Base-by-base conservation (phyloP, 2,329 filamentous ascomycete species). In the Zymoseptoria brevis region DNA sequence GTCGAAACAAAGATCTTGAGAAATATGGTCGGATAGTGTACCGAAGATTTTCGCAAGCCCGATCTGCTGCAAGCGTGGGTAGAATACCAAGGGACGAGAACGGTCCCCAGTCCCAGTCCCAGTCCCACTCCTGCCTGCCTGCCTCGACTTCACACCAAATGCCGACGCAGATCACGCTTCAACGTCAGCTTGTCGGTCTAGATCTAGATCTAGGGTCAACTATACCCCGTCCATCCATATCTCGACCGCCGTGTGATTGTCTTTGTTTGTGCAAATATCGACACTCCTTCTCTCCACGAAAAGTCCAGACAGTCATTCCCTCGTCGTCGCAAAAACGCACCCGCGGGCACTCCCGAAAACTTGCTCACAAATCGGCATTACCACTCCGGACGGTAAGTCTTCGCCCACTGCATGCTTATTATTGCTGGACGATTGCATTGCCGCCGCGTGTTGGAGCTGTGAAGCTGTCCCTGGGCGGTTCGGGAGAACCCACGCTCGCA, bases 351-450 rank as follows among this genome's bases (percentile, higher is more conserved):
- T 58, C 50, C 56, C 59, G 61, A 57, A 67, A 63, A 67, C 63
- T 63, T 67, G 65, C 65, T 67, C 65, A 67, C 16, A 16, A 45
- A 19, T 61, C 51, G 55, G 50, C 50, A 50, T 52, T 56, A 48
- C 45, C 41, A 35, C 24, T 56, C 51, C 50, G 50, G 49, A 54
- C 63, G 59, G 64, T 66, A 56, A 63, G 64, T 60, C 60, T 8
- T 57, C 51, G 54, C 55, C 61, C 63, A 57, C 54, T 57, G 50
- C 57, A 60, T 59, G 50, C 55, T 35, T 59, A 50, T 35, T 59
- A 50, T 61, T 61, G 58, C 57, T 61, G 56, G 60, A n/a, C 35
- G 35, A 45, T 45, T n/a, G 35, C 35, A 45, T 48, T 50, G 61
- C 63, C 55, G 63, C 55, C 56, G 62, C 55, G 61, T 60, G 58